Percentiles rank a stretch among this genome's conserved stretches.
Evolutionary conservation across 169 alveolate species (phyloP).

Genomic region (Eimeria tenella): DNA sequence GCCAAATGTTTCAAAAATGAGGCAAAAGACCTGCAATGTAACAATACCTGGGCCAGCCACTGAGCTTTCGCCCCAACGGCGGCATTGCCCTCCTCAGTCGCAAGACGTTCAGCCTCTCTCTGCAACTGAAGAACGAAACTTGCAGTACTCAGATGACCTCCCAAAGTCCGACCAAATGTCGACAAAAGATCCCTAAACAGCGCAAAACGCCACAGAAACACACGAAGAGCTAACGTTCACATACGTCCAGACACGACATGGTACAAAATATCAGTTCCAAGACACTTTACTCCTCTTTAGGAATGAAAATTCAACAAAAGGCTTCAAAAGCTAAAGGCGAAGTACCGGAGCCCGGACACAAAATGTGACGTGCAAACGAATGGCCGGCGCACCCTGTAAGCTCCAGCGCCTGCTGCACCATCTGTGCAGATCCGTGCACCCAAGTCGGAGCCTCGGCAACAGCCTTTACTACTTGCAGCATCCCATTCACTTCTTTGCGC

Average conservation of each 20-base stretch:
- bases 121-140: constrained; percentile 54
- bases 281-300: neutral
- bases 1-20: neutral
- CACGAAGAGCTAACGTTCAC: neutral
- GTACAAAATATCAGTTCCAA: neutral
- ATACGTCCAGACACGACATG: neutral
- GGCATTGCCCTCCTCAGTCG: constrained; percentile 58
- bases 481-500: constrained; percentile 88
- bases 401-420: constrained; percentile 78
- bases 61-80: constrained; percentile 54
- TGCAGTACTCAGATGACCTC: constrained; percentile 34
- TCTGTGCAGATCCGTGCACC: constrained; percentile 73
- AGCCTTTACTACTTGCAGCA: constrained; percentile 89
- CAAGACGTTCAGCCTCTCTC: constrained; percentile 64
- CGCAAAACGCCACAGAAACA: neutral
- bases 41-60: constrained; percentile 62
- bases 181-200: constrained; percentile 40
- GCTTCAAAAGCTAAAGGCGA: too few species aligned
- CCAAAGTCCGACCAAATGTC: constrained; percentile 58
- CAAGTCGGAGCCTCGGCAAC: constrained; percentile 83
- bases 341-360: too few species aligned
- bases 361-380: too few species aligned
- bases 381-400: constrained; percentile 62
- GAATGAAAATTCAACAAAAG: too few species aligned
- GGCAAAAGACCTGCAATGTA: neutral